phyloP scores from a whole-genome alignment of 2,329 filamentous ascomycete species.

The Xylaria sp. region DNA sequence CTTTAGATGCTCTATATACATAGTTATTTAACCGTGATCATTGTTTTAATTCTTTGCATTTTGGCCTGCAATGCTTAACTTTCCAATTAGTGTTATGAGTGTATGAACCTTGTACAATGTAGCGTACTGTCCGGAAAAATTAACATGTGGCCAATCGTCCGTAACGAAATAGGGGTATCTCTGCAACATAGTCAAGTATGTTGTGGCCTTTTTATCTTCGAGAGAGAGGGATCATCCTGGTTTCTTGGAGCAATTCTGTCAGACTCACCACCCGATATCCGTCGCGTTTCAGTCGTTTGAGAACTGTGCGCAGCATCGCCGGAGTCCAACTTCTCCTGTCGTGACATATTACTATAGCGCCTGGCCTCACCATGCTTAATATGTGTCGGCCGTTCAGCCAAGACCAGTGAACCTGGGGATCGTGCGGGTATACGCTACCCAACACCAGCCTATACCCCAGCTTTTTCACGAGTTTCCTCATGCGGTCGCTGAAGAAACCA shows the following conservation, averaged over 20 bases:
- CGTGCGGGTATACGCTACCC: slow-evolving; percentile 88
- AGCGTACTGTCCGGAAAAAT: background rate
- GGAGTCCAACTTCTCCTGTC: slow-evolving; percentile 85
- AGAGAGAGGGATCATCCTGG: slow-evolving; percentile 18
- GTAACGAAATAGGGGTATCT: background rate
- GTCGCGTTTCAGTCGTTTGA: slow-evolving; percentile 75
- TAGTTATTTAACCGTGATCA: background rate
- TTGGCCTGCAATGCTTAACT: background rate
- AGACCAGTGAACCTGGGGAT: slow-evolving; percentile 81
- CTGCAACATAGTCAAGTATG: background rate
- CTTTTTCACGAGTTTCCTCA: slow-evolving; percentile 69
- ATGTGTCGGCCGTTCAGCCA: slow-evolving; percentile 81
- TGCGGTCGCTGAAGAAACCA: slow-evolving; percentile 80
- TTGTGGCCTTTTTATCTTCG: background rate
- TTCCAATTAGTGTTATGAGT: slow-evolving; percentile 8
- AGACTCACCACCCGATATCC: slow-evolving; percentile 80
- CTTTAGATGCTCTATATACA: background rate
- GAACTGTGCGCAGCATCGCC: slow-evolving; percentile 78
- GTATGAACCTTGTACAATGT: slow-evolving; percentile 15
- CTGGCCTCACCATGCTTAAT: slow-evolving; percentile 80
- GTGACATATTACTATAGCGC: slow-evolving; percentile 86
- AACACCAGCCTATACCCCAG: slow-evolving; percentile 80
- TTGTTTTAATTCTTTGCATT: background rate
- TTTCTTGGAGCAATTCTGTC: slow-evolving; percentile 69
- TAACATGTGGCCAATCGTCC: background rate